phyloP scores from a whole-genome alignment of 139 green algal species.

The Chlorella vulgaris region DNA sequence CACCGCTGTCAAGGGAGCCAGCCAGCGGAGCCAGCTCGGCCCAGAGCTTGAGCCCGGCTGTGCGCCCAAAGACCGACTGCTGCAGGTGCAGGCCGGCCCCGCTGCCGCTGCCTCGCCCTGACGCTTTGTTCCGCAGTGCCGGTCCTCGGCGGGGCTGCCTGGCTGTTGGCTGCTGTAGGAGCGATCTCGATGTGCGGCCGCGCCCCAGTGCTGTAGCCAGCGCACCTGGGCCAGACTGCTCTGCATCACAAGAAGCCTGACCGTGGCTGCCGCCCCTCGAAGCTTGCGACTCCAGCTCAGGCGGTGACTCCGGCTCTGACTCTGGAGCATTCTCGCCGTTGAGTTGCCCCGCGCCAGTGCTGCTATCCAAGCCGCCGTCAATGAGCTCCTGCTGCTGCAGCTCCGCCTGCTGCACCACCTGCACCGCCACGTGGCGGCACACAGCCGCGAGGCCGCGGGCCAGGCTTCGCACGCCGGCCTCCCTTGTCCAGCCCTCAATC shows the following conservation, averaged over 20 bases:
- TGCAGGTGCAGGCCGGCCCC: neutral
- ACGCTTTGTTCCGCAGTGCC: neutral
- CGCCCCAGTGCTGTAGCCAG: no score
- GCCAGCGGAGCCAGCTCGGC: constrained; percentile 7
- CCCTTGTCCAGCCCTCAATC: constrained; percentile 88
- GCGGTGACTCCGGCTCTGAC: no score
- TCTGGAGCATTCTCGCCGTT: no score
- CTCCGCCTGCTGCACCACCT: constrained; percentile 54
- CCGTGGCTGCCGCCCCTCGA: no score
- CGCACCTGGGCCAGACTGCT: no score
- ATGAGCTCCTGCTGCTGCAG: neutral
- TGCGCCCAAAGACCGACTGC: neutral
- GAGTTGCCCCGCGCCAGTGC: no score
- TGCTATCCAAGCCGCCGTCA: neutral
- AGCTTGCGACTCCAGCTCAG: no score
- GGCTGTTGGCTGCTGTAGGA: neutral
- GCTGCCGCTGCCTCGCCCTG: neutral
- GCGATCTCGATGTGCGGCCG: no score
- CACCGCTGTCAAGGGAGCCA: neutral
- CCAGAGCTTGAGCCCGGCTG: neutral
- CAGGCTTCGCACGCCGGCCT: constrained; percentile 95
- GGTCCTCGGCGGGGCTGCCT: neutral
- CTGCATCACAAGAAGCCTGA: no score
- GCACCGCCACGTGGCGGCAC: constrained; percentile 91
- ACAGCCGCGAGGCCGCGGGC: constrained; percentile 95